A percentile compares a stretch with the other conserved stretches of the same genome.
Evolutionary conservation across 371 early-diverging fungal genomes (phyloP).

Genomic region (Rhizopus arrhizus): DNA sequence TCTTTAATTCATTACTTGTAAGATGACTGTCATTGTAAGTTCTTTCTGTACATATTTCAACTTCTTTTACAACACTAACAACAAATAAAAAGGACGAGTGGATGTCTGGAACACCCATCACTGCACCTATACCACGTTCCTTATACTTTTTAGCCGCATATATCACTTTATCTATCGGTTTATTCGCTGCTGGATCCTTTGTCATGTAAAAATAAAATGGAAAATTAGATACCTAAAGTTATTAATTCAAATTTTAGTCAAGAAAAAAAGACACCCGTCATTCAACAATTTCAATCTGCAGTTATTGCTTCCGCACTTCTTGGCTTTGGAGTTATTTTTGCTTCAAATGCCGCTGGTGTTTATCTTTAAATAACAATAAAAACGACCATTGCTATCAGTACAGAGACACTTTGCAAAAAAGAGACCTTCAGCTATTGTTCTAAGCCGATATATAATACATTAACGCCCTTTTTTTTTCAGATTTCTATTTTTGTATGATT

Average conservation of each 20-base stretch:
- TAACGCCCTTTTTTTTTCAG: too few relatives aligned
- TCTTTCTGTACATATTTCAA: too few relatives aligned
- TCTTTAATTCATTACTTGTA: too few relatives aligned
- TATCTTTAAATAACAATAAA: conserved; percentile 36
- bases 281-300: conserved; percentile 43
- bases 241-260: conserved; percentile 22
- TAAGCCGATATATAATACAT: too few relatives aligned
- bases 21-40: too few relatives aligned
- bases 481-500: too few relatives aligned
- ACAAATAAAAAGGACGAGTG: conserved; percentile 31
- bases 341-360: conserved; percentile 50
- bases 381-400: not conserved
- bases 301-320: conserved; percentile 44
- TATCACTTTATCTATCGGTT: conserved; percentile 32
- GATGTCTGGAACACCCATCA: conserved; percentile 32
- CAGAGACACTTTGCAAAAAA: not conserved
- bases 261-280: conserved; percentile 39
- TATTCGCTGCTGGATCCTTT: conserved; percentile 41
- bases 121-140: conserved; percentile 36
- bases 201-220: conserved; percentile 35
- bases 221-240: too few relatives aligned
- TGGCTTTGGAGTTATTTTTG: conserved; percentile 51
- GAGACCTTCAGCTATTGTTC: too few relatives aligned
- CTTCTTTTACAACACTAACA: too few relatives aligned
- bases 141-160: conserved; percentile 38